Base-by-base conservation (phyloP, 495 filamentous ascomycete genomes). In the Talaromyces ruber region DNA sequence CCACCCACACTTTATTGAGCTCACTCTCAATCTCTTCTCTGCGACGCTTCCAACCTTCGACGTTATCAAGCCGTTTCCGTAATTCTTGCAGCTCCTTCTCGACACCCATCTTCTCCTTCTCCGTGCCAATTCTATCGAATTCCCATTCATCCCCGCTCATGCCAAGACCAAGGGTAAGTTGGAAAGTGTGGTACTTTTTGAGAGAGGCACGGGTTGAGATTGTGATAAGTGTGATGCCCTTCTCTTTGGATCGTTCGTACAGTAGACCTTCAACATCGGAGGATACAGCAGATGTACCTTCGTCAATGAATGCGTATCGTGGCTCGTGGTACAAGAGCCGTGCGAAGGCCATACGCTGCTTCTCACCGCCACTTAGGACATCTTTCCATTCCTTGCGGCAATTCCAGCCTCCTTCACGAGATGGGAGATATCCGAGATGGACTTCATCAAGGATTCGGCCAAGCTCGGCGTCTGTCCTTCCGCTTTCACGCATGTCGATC, bases 351-450 rank as follows among this genome's bases (percentile, higher is more conserved):
- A 98, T 88, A 25, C 95, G 79, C 74, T 99, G 95, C 76, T 99
- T 99, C 79, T 99, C 95, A n/a, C 95, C 95, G 11, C 95, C 95
- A 63, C 87, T 92, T 18, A 99, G 74, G 9, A 99, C 91, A 68
- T 98, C 94, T 76, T 98, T 97, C 95, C 95, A 99, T 66, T 96
- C 94, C 74, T 99, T 98, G 26, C 89, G 80, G 22, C 90, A 89
- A 68, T 99, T 92, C 93, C 93, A 99, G 12, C 95, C 95, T 25
- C 93, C 95, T 76, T 99, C 95, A 21, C 95, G 86, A 32, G 89
- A 83, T 5, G 91, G 91, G 4, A 99, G 80, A 73, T 98, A 97
- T 7, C 92, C 93, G 0, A 99, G 79, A 54, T 84, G 82, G 0
- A 92, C 94, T 26, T 88, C 87, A 56, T 96, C 90, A 6, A 99